Base-by-base conservation (phyloP, 192 early-diverging fungal genomes). In the Pilaira anomala region DNA sequence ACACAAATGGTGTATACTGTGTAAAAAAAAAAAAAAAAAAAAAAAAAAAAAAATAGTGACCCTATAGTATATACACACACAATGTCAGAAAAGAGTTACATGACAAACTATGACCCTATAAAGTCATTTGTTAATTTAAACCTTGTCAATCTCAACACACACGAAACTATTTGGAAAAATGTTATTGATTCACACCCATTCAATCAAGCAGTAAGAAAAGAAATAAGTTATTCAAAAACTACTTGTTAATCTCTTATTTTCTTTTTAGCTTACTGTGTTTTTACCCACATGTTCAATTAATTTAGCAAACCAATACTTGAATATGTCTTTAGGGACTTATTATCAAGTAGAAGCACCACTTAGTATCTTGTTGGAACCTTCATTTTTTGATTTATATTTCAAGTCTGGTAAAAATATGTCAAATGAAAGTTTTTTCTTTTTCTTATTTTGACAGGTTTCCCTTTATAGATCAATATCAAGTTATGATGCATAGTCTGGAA, bases 341-440 rank as follows among this genome's bases (percentile, higher is more conserved):
- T 69, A 69, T 30, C 25, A 63, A 54, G 33, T 69, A 12, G 68
- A 69, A 52, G 44, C 53, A 16, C 13, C 51, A 7, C 48, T 69
- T 16, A 40, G 60, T 3, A 16, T 50, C 6, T 29, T 69, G 22
- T 40, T 69, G 25, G 62, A 69, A 1, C 51, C 60, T n/a, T 25
- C 3, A 0, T 62, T 68, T 48, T 9, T 62, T 11, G 28, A 57
- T 3, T n/a, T 42, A 25, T 46, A 48, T 45, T n/a, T 68, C 12
- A 51, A 61, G 22, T 62, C 49, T 8, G 22, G 67, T 62, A 62
- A 57, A 48, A 36, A 50, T 7, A 19, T 4, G 46, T 11, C 16
- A 52, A 36, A 29, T 54, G 9, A 1, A 30, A 42, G 22, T 33
- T 33, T 36, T 1, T 36, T 9, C 33, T 5, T 9, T 9, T 9